Evolutionary conservation across 176 grass and related monocot species (phyloP).

Genomic region (Saccharum spontaneum): DNA sequence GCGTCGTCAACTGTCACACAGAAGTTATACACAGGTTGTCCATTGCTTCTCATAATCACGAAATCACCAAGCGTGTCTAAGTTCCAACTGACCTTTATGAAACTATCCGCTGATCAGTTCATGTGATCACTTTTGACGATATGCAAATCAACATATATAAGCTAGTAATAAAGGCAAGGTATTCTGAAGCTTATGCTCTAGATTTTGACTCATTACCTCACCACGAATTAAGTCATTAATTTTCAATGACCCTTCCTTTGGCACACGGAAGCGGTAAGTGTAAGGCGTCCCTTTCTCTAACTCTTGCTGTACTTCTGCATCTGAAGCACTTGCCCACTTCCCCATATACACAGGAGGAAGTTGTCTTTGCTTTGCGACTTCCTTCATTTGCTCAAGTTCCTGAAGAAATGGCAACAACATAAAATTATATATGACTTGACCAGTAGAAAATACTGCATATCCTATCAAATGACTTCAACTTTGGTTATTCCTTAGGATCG

Average conservation of each 20-base stretch:
- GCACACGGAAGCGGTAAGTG: conserved; percentile 91
- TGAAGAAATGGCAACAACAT: conserved; percentile 17
- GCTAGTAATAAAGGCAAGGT: neutral
- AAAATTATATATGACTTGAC: neutral
- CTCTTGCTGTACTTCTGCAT: conserved; percentile 65
- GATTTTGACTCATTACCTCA: conserved; percentile 53
- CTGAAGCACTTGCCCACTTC: conserved; percentile 86
- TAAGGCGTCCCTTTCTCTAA: conserved; percentile 83
- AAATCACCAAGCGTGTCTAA: conserved; percentile 93
- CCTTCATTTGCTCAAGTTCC: conserved; percentile 99
- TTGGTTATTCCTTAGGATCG: neutral
- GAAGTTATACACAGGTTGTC: conserved; percentile 99
- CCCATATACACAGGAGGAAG: conserved; percentile 92
- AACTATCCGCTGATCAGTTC: conserved; percentile 71
- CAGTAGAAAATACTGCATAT: neutral
- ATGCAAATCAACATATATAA: neutral
- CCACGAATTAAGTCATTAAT: conserved; percentile 94
- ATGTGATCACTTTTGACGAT: conserved; percentile 24
- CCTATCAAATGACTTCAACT: neutral
- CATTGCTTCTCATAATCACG: conserved; percentile 99
- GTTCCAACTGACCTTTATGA: conserved; percentile 97
- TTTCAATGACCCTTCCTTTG: conserved; percentile 79
- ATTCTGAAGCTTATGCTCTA: neutral
- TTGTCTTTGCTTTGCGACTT: conserved; percentile 75
- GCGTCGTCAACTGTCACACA: conserved; percentile 98